phyloP scores from a whole-genome alignment of 495 filamentous ascomycete species.

The Xylaria scruposa region DNA sequence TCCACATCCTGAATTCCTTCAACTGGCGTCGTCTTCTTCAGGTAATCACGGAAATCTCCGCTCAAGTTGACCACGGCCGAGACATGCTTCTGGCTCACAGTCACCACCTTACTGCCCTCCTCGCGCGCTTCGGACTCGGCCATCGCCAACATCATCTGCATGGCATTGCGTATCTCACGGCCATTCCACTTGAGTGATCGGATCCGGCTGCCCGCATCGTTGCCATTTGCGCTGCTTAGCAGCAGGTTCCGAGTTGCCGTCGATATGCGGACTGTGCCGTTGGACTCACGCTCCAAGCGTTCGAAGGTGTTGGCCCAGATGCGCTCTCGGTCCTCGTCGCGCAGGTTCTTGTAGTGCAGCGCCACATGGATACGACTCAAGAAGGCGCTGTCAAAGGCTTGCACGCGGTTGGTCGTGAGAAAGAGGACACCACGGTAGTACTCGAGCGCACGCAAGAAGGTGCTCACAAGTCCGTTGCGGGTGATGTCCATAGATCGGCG shows the following conservation, averaged over 20 bases:
- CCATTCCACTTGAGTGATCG: conserved; percentile 29
- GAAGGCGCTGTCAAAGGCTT: conserved; percentile 46
- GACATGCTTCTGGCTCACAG: conserved; percentile 21
- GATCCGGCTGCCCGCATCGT: conserved; percentile 12
- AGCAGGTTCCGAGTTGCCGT: conserved; percentile 10
- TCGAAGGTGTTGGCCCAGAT: conserved; percentile 46
- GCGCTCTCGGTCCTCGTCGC: conserved; percentile 34
- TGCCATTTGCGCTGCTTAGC: neutral
- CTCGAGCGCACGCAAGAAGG: conserved; percentile 63
- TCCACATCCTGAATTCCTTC: conserved; percentile 17
- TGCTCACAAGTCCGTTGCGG: conserved; percentile 59
- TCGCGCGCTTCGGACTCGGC: conserved; percentile 46
- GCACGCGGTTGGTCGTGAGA: conserved; percentile 53
- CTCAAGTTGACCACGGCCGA: conserved; percentile 43
- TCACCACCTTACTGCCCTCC: conserved; percentile 22
- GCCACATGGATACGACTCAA: conserved; percentile 43
- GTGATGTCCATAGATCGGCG: conserved; percentile 53
- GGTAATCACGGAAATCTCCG: conserved; percentile 39
- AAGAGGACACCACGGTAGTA: conserved; percentile 61
- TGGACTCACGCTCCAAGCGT: conserved; percentile 19
- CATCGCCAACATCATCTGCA: conserved; percentile 49
- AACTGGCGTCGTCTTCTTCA: conserved; percentile 27
- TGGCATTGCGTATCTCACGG: conserved; percentile 31
- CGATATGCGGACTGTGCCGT: conserved; percentile 4
- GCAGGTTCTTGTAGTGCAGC: conserved; percentile 40